Percentiles rank a stretch among this genome's conserved stretches.
Conservation (phyloP, 179 eudicot genomes). For the Drosera spatulata region DNA sequence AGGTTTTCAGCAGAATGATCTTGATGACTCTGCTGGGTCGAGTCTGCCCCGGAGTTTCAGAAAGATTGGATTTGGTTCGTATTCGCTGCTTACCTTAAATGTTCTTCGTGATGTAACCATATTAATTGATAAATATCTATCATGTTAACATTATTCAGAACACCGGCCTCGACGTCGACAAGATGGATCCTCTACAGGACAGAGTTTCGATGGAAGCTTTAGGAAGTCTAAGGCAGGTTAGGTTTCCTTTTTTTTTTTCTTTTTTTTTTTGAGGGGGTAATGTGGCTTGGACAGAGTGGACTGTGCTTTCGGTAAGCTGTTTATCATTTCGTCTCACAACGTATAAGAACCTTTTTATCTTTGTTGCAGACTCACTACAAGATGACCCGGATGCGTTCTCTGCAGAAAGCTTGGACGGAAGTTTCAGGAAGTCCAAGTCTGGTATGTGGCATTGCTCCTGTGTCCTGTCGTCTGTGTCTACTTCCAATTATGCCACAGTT, state of each 20-base stretch:
- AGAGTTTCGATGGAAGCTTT: constrained; percentile 61
- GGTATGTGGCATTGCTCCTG: constrained; percentile 20
- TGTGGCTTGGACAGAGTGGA: not conserved
- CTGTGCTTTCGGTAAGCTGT: not conserved
- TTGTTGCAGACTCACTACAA: constrained; percentile 25
- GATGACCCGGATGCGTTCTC: constrained; percentile 25
- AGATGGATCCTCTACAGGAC: constrained; percentile 31
- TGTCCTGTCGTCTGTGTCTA: too few species aligned
- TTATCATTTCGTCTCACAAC: not conserved
- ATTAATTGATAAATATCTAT: too few species aligned
- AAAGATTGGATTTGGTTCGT: constrained; percentile 37
- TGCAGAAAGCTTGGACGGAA: constrained; percentile 45
- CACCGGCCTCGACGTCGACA: constrained; percentile 23
- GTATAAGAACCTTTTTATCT: not conserved
- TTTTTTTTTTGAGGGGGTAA: not conserved
- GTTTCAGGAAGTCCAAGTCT: constrained; percentile 52
- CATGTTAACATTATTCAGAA: constrained; percentile 1
- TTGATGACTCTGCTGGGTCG: constrained; percentile 27
- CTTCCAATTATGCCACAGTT: too few species aligned
- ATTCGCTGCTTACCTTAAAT: constrained; percentile 1
- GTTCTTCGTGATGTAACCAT: not conserved
- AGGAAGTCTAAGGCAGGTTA: constrained; percentile 47
- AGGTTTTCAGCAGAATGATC: constrained; percentile 42
- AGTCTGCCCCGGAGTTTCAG: constrained; percentile 39
- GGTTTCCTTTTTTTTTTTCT: constrained; percentile 9